These are phyloP conservation scores for Avena atlantica DNA, from an alignment of 176 grass and related monocot genomes.

Conservation along the genomic window DNA sequence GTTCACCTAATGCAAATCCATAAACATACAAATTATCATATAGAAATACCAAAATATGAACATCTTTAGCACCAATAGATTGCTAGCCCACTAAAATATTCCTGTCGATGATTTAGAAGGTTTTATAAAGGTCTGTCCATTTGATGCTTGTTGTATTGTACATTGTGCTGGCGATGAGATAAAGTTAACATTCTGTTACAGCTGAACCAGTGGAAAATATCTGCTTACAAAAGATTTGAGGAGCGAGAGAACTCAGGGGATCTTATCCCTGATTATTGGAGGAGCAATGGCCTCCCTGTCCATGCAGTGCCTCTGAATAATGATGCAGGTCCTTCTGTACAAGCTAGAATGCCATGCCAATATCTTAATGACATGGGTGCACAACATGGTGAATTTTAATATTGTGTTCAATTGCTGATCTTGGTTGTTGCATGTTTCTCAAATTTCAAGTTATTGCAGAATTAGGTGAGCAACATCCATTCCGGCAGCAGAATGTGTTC, in stretches of 20 bases:
- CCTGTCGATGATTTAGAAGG: neutral
- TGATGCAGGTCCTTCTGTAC: neutral
- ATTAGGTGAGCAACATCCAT: neutral
- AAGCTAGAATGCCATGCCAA: neutral
- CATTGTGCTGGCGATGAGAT: no score
- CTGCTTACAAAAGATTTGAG: neutral
- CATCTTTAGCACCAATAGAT: neutral
- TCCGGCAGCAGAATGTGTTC: neutral
- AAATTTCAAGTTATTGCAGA: neutral
- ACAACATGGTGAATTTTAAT: neutral
- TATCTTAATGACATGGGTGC: neutral
- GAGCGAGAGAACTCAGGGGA: neutral
- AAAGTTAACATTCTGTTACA: no score
- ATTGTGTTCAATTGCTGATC: neutral
- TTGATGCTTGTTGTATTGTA: no score
- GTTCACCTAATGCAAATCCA: neutral
- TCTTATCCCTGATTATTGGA: neutral
- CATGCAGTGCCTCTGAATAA: neutral
- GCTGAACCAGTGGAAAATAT: neutral
- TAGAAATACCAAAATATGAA: no score
- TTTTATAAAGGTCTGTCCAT: neutral
- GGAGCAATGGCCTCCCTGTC: neutral
- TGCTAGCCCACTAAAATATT: neutral
- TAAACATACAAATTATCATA: neutral
- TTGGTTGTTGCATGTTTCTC: neutral